Evolutionary conservation across 2,329 filamentous ascomycete genomes (phyloP).

Genomic region (Cercospora janseana): DNA sequence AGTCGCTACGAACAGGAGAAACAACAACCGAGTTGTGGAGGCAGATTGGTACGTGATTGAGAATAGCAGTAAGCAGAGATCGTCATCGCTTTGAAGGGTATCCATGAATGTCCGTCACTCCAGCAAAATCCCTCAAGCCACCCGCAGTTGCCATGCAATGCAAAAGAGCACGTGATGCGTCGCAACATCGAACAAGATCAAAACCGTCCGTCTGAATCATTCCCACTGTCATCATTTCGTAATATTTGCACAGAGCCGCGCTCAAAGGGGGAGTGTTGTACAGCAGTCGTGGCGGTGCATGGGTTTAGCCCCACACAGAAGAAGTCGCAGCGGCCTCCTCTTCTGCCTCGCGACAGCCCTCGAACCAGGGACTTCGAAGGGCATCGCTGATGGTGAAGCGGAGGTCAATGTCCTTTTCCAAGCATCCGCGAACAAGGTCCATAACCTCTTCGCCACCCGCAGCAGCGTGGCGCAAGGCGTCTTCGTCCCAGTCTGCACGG

Average conservation of each 20-base stretch:
- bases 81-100: too few relatives aligned
- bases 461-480: slow-evolving; percentile 48
- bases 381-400: slow-evolving; percentile 59
- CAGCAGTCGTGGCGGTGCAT: background rate
- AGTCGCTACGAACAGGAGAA: too few relatives aligned
- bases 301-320: slow-evolving; percentile 8
- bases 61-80: too few relatives aligned
- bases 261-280: background rate
- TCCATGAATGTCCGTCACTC: too few relatives aligned
- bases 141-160: too few relatives aligned
- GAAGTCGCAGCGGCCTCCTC: slow-evolving; percentile 21
- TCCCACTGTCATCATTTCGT: slow-evolving; percentile 9
- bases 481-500: slow-evolving; percentile 57
- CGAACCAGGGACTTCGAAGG: slow-evolving; percentile 56
- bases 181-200: background rate
- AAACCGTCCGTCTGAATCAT: slow-evolving; percentile 2
- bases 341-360: slow-evolving; percentile 28
- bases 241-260: slow-evolving; percentile 5
- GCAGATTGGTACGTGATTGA: too few relatives aligned
- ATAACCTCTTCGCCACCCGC: slow-evolving; percentile 49
- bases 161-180: background rate
- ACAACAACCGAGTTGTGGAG: too few relatives aligned
- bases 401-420: slow-evolving; percentile 55
- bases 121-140: too few relatives aligned
- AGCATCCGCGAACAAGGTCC: slow-evolving; percentile 59